A percentile compares a stretch with the other conserved stretches of the same genome.
These are phyloP conservation scores for Thielaviopsis musarum DNA, from an alignment of 2,329 filamentous ascomycete species.

Conservation along the genomic window DNA sequence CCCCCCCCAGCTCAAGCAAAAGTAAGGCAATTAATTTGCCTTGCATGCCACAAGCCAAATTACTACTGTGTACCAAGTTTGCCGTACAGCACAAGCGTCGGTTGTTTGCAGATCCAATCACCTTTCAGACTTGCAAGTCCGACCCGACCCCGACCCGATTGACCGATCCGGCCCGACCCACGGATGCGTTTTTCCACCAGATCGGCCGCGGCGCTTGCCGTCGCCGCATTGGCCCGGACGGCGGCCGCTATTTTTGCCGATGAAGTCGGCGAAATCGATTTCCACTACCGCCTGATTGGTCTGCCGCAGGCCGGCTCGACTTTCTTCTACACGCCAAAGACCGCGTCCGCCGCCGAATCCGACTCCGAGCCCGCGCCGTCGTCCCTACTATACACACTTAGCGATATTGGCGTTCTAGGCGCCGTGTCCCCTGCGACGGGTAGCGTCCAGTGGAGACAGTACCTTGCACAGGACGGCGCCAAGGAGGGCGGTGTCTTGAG, in stretches of 20 bases:
- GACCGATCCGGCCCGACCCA: neutral
- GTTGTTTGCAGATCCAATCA: no score
- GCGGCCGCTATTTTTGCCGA: constrained; percentile 61
- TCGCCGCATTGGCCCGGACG: constrained; percentile 24
- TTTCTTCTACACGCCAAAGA: constrained; percentile 82
- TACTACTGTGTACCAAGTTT: no score
- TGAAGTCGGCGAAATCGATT: constrained; percentile 83
- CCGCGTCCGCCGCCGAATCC: constrained; percentile 51
- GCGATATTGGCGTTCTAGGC: constrained; percentile 66
- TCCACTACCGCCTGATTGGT: constrained; percentile 79
- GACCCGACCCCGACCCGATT: neutral
- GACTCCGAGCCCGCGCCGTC: constrained; percentile 24
- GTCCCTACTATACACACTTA: constrained; percentile 68
- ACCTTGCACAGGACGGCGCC: constrained; percentile 37
- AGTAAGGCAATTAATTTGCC: no score
- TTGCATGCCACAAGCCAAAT: no score
- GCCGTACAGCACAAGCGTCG: no score
- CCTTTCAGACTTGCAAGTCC: no score
- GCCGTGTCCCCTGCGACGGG: constrained; percentile 83
- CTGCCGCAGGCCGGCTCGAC: constrained; percentile 67
- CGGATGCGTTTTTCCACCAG: neutral
- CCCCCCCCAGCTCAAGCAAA: no score
- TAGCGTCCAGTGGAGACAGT: constrained; percentile 71
- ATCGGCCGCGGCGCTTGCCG: constrained; percentile 17
- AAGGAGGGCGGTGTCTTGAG: constrained; percentile 39